phyloP scores from a whole-genome alignment of 306 rosid species.

The Medicago truncatula region DNA sequence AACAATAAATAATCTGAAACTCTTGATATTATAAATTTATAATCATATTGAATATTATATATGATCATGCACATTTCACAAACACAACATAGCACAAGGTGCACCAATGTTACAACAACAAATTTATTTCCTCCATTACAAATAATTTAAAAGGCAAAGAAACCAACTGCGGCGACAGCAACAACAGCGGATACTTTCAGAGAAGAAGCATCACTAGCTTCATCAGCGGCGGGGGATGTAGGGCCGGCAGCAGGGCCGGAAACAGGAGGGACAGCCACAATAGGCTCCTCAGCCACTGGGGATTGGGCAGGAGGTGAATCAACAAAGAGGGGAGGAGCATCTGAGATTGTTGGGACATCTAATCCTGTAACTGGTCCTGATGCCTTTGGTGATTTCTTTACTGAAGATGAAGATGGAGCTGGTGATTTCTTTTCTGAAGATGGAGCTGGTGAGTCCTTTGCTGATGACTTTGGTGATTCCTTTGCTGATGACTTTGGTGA shows the following conservation, averaged over 20 bases:
- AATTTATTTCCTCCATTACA: background rate
- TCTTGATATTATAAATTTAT: no score
- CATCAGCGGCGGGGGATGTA: background rate
- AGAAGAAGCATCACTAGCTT: background rate
- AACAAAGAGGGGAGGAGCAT: constrained; percentile 10
- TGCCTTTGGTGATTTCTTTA: background rate
- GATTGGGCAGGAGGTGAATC: constrained; percentile 41
- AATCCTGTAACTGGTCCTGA: background rate
- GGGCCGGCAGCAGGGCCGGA: background rate
- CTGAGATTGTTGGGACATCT: constrained; percentile 14
- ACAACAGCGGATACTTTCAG: background rate
- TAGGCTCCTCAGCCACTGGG: background rate
- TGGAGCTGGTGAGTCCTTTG: no score
- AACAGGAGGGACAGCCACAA: background rate
- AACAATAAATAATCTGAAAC: no score
- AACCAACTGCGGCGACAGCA: background rate
- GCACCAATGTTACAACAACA: background rate
- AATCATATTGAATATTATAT: background rate
- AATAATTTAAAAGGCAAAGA: background rate
- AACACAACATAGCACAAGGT: constrained; percentile 6
- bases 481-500: background rate
- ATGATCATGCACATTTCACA: background rate
- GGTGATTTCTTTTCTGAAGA: no score
- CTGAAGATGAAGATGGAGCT: no score
- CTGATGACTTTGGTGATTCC: no score